Evolutionary conservation across 768 basidiomycete genomes (phyloP).

Genomic region (Mycena rebaudengoi): DNA sequence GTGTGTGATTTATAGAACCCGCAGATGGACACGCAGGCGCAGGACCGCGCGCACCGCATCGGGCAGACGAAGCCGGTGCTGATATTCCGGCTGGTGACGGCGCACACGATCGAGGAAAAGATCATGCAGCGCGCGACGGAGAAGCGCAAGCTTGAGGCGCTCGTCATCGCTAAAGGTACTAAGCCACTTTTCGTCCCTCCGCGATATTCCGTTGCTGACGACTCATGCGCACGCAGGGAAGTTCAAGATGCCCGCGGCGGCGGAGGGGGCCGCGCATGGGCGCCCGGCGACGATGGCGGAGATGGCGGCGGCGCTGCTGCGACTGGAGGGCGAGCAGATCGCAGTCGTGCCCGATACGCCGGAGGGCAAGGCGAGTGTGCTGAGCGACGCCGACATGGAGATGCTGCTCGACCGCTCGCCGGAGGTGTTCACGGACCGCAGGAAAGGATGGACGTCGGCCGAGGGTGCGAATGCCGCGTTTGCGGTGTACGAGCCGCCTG

Average conservation of each 20-base stretch:
- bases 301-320: constrained; percentile 79
- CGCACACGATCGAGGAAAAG: constrained; percentile 90
- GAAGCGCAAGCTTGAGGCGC: constrained; percentile 90
- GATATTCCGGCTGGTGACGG: constrained; percentile 87
- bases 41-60: constrained; percentile 95
- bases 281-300: constrained; percentile 79
- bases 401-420: constrained; percentile 82
- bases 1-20: constrained; percentile 68
- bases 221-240: constrained; percentile 60
- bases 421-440: constrained; percentile 75
- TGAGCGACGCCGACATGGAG: constrained; percentile 85
- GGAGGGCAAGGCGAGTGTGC: constrained; percentile 70
- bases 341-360: constrained; percentile 82
- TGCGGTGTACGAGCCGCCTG: constrained; percentile 78
- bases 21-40: constrained; percentile 96
- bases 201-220: background rate
- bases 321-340: constrained; percentile 87
- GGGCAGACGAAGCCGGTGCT: constrained; percentile 93
- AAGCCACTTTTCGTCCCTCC: background rate
- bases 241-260: constrained; percentile 78
- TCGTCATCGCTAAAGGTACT: constrained; percentile 92
- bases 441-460: constrained; percentile 75
- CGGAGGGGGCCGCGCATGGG: constrained; percentile 40
- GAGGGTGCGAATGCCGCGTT: constrained; percentile 58
- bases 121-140: constrained; percentile 89